Percentiles rank a stretch among this genome's conserved stretches.
phyloP scores from a whole-genome alignment of 2,329 filamentous ascomycete genomes.

The Sclerotinia sclerotiorum region DNA sequence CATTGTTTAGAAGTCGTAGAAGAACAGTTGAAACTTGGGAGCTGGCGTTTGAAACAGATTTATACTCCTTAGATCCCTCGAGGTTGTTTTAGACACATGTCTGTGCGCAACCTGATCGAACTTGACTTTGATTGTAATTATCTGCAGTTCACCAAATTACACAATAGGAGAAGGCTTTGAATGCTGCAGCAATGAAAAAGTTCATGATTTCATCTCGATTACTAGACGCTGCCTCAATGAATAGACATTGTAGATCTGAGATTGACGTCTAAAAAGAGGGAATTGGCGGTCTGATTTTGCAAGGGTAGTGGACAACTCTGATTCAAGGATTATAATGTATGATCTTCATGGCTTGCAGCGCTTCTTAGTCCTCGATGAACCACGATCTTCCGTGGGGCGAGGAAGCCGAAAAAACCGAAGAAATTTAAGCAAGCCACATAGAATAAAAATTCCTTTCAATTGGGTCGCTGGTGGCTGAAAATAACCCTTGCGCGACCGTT shows the following conservation, averaged over 20 bases:
- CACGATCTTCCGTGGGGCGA: slow-evolving; percentile 38
- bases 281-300: slow-evolving; percentile 41
- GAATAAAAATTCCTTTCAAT: slow-evolving; percentile 15
- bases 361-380: slow-evolving; percentile 38
- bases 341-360: slow-evolving; percentile 42
- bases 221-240: slow-evolving; percentile 16
- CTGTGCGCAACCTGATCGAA: slow-evolving; percentile 38
- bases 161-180: not conserved
- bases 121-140: slow-evolving; percentile 29
- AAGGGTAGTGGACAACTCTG: slow-evolving; percentile 28
- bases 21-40: slow-evolving; percentile 38
- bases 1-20: slow-evolving; percentile 28
- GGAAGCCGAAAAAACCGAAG: slow-evolving; percentile 25
- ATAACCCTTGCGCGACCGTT: slow-evolving; percentile 21
- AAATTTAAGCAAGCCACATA: slow-evolving; percentile 31
- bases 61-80: slow-evolving; percentile 38
- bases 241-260: slow-evolving; percentile 2
- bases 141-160: slow-evolving; percentile 1
- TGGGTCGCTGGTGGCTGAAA: slow-evolving; percentile 24
- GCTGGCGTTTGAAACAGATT: slow-evolving; percentile 40
- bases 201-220: not conserved
- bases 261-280: slow-evolving; percentile 31
- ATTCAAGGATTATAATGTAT: slow-evolving; percentile 24
- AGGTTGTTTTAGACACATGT: slow-evolving; percentile 38
- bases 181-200: not conserved